Percentiles rank a stretch among this genome's conserved stretches.
These are phyloP conservation scores for Claviceps sp. DNA, from an alignment of 2,329 filamentous ascomycete genomes.

Conservation along the genomic window DNA sequence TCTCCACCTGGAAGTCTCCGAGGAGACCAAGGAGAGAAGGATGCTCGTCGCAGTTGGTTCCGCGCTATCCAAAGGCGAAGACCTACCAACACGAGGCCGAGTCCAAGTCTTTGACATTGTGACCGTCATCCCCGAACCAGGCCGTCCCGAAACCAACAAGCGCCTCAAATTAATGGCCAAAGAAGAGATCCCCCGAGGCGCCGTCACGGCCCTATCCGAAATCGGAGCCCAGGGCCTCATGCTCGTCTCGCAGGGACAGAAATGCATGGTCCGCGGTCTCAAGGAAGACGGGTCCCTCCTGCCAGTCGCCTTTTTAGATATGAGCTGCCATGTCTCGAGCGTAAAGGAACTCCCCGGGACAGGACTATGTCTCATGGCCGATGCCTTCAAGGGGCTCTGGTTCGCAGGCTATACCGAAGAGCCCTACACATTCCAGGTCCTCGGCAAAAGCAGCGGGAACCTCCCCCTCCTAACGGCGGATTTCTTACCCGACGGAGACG, in stretches of 20 bases:
- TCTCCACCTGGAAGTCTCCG: conserved; percentile 77
- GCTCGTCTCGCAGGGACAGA: conserved; percentile 86
- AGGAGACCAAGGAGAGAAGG: conserved; percentile 75
- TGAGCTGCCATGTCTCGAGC: conserved; percentile 85
- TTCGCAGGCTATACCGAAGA: conserved; percentile 95
- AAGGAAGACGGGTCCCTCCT: conserved; percentile 90
- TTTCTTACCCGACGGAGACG: conserved; percentile 73
- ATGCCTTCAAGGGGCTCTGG: conserved; percentile 89
- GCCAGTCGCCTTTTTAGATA: conserved; percentile 94
- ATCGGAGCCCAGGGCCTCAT: conserved; percentile 80
- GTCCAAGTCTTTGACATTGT: conserved; percentile 90
- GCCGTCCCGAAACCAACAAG: conserved; percentile 70
- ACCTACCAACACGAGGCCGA: conserved; percentile 70
- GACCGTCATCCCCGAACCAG: conserved; percentile 79
- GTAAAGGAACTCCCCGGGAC: conserved; percentile 72
- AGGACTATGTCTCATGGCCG: conserved; percentile 75
- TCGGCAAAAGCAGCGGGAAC: conserved; percentile 71
- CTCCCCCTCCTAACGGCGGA: conserved; percentile 73
- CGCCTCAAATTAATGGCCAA: conserved; percentile 76
- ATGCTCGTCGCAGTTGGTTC: conserved; percentile 78
- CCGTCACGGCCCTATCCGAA: conserved; percentile 74
- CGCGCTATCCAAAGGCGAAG: conserved; percentile 75
- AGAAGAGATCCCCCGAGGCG: conserved; percentile 84
- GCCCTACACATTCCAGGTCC: conserved; percentile 86
- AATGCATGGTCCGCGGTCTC: conserved; percentile 89